These are phyloP conservation scores for Pseudopyricularia cyperi DNA, from an alignment of 2,329 filamentous ascomycete genomes.

Conservation along the genomic window DNA sequence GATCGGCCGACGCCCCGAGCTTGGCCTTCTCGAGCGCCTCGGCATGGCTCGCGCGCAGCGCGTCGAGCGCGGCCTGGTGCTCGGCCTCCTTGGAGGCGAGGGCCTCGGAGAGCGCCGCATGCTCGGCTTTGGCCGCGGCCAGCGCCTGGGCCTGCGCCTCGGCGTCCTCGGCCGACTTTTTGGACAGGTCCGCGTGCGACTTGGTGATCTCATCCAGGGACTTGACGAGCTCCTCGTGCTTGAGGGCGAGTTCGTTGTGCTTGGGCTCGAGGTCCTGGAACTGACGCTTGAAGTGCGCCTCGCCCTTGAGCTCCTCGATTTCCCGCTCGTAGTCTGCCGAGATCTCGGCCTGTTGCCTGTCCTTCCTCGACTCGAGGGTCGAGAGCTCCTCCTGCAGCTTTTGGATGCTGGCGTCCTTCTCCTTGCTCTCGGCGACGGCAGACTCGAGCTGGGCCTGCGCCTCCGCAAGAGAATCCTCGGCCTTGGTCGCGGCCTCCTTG, in stretches of 20 bases:
- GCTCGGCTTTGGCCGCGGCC: slow-evolving; percentile 27
- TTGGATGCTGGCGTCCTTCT: slow-evolving; percentile 34
- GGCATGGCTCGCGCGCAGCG: slow-evolving; percentile 41
- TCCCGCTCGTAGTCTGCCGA: slow-evolving; percentile 51
- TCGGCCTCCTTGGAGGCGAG: slow-evolving; percentile 37
- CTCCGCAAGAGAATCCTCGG: slow-evolving; percentile 31
- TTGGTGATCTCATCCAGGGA: slow-evolving; percentile 5
- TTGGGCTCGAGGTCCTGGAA: slow-evolving; percentile 46
- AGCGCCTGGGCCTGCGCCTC: slow-evolving; percentile 28
- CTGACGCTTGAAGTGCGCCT: slow-evolving; percentile 51
- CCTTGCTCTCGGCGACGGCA: slow-evolving; percentile 29
- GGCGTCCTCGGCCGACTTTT: slow-evolving; percentile 11
- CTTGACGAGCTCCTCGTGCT: slow-evolving; percentile 3
- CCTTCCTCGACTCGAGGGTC: slow-evolving; percentile 32
- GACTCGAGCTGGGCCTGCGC: slow-evolving; percentile 35
- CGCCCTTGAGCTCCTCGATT: slow-evolving; percentile 48
- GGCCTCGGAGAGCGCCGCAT: slow-evolving; percentile 28
- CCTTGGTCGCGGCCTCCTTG: slow-evolving; percentile 26
- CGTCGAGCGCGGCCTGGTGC: slow-evolving; percentile 40
- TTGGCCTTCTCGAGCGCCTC: slow-evolving; percentile 46
- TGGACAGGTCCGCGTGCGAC: slow-evolving; percentile 10
- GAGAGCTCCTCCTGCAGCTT: slow-evolving; percentile 36
- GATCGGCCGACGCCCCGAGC: slow-evolving; percentile 34
- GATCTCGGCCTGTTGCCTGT: slow-evolving; percentile 43
- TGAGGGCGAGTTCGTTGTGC: slow-evolving; percentile 31